Percentiles rank a stretch among this genome's conserved stretches.
Conservation (phyloP, 768 basidiomycete genomes). For the Leucosporidium scottii region DNA sequence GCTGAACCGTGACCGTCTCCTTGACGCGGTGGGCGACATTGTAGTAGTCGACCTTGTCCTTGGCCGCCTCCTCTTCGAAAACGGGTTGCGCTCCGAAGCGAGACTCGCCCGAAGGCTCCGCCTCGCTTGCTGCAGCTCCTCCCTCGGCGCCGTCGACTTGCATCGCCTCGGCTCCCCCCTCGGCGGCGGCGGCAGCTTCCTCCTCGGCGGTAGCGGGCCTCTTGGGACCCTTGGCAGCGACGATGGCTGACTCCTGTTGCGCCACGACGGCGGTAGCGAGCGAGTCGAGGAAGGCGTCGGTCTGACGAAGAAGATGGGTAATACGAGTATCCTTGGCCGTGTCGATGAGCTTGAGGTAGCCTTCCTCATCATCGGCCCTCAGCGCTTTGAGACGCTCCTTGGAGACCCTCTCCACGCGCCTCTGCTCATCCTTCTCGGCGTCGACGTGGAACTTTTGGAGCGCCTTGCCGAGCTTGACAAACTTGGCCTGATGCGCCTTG, state of each 20-base stretch:
- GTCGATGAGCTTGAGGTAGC: slow-evolving; percentile 98
- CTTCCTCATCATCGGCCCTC: slow-evolving; percentile 97
- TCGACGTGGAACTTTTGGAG: slow-evolving; percentile 76
- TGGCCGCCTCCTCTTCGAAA: slow-evolving; percentile 45
- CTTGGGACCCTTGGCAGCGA: slow-evolving; percentile 47
- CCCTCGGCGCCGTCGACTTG: slow-evolving; percentile 47
- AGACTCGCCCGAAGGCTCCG: slow-evolving; percentile 53
- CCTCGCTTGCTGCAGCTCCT: neutral
- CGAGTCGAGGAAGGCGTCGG: slow-evolving; percentile 88
- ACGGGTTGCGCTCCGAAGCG: slow-evolving; percentile 71
- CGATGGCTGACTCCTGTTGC: slow-evolving; percentile 68
- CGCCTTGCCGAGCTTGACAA: slow-evolving; percentile 59
- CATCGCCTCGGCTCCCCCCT: slow-evolving; percentile 43
- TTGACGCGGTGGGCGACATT: slow-evolving; percentile 86
- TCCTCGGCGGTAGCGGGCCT: slow-evolving; percentile 49
- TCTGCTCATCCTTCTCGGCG: slow-evolving; percentile 97
- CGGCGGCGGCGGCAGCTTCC: slow-evolving; percentile 72
- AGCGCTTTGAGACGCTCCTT: slow-evolving; percentile 98
- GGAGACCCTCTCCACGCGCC: slow-evolving; percentile 85
- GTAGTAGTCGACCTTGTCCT: slow-evolving; percentile 89
- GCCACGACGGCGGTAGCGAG: slow-evolving; percentile 87
- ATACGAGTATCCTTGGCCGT: slow-evolving; percentile 99
- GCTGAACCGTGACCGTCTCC: slow-evolving; percentile 75
- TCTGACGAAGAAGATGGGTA: slow-evolving; percentile 88
- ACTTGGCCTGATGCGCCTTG: slow-evolving; percentile 52